Conservation (phyloP, 2,329 filamentous ascomycete genomes). For the Byssochlamys sp. region DNA sequence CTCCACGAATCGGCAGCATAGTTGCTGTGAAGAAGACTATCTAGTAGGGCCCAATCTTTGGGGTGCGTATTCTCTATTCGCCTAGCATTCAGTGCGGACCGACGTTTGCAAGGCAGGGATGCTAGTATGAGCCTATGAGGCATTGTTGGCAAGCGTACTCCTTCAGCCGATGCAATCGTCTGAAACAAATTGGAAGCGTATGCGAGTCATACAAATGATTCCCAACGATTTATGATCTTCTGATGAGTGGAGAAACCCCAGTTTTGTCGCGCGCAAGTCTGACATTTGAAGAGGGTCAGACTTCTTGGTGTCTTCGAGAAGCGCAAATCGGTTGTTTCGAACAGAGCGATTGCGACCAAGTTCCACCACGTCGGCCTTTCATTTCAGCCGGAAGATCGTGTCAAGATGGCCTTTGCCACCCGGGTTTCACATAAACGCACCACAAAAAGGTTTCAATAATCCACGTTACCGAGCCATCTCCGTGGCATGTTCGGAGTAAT, state of each 20-base stretch:
- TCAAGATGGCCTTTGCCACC: background rate
- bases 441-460: background rate
- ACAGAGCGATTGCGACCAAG: background rate
- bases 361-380: background rate
- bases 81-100: background rate
- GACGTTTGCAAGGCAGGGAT: background rate
- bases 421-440: background rate
- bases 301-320: background rate
- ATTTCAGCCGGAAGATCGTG: background rate
- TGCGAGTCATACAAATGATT: background rate
- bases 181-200: background rate
- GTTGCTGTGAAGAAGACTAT: background rate
- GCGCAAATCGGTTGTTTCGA: background rate
- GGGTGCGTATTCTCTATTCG: background rate
- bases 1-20: background rate
- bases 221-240: background rate
- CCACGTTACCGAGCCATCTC: background rate
- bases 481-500: background rate
- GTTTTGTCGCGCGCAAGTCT: background rate
- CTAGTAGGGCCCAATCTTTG: background rate
- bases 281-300: background rate
- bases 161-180: background rate
- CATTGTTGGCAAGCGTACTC: background rate
- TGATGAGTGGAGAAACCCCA: background rate
- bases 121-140: background rate